Percentiles rank a stretch among this genome's conserved stretches.
These are phyloP conservation scores for Mycena haematopus DNA, from an alignment of 768 basidiomycete genomes.

Conservation along the genomic window DNA sequence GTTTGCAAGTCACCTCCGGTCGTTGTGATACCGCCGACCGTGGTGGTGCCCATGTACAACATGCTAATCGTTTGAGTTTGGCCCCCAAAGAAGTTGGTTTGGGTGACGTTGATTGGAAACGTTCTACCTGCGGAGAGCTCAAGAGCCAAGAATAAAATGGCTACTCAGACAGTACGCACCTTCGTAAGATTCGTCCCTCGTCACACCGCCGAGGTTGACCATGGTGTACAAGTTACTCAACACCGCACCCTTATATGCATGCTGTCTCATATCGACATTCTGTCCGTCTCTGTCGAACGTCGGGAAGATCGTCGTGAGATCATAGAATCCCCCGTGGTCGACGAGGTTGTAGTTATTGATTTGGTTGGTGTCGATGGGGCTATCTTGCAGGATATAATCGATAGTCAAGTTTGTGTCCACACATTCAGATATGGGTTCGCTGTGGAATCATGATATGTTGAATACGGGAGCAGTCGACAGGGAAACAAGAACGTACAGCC, in stretches of 20 bases:
- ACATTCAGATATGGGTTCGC: conserved; percentile 33
- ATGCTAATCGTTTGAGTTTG: conserved; percentile 8
- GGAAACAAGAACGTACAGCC: conserved; percentile 18
- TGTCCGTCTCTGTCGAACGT: conserved; percentile 30
- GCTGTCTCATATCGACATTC: conserved; percentile 28
- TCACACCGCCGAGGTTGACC: conserved; percentile 23
- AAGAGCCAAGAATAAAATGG: neutral
- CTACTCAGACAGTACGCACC: conserved; percentile 1
- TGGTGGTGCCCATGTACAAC: conserved; percentile 7
- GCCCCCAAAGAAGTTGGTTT: conserved; percentile 13
- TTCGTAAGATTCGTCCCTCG: conserved; percentile 23
- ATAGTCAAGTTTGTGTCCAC: conserved; percentile 34
- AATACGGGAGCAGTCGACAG: neutral
- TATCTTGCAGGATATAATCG: conserved; percentile 24
- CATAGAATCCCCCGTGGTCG: conserved; percentile 31
- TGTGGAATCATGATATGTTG: neutral
- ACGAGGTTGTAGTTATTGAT: conserved; percentile 26
- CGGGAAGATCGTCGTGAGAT: conserved; percentile 26
- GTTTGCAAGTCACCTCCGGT: neutral
- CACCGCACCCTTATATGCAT: conserved; percentile 34
- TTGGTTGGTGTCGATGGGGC: neutral
- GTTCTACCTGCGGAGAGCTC: conserved; percentile 14
- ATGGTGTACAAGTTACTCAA: conserved; percentile 31
- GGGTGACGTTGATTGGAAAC: conserved; percentile 16
- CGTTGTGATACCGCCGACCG: neutral